These are phyloP conservation scores for Durio zibethinus DNA, from an alignment of 345 rosid genomes.

Conservation along the genomic window DNA sequence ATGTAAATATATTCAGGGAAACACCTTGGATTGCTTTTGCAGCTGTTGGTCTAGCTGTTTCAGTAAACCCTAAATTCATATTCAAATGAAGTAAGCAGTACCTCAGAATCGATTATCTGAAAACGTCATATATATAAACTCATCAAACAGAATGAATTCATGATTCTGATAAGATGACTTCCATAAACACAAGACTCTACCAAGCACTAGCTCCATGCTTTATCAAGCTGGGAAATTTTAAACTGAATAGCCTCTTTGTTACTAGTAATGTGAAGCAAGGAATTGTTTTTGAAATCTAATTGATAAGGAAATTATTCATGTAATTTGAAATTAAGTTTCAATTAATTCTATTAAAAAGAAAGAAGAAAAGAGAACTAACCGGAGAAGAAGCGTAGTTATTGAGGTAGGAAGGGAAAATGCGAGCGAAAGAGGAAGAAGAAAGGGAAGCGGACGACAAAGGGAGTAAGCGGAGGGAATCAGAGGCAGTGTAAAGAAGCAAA, in stretches of 20 bases:
- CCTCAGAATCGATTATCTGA: not conserved
- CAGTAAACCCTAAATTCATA: not conserved
- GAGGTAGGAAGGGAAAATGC: constrained; percentile 19
- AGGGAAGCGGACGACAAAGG: constrained; percentile 14
- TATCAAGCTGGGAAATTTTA: not conserved
- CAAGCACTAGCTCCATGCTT: not conserved
- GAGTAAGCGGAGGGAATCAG: constrained; percentile 27
- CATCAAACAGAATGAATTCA: not conserved
- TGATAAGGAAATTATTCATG: not conserved
- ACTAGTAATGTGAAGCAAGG: not conserved
- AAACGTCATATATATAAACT: too few relatives aligned
- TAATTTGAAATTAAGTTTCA: not conserved
- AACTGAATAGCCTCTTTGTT: not conserved
- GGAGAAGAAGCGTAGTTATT: not conserved
- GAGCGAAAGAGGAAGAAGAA: constrained; percentile 18
- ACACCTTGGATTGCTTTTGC: not conserved
- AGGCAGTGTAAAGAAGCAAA: constrained; percentile 32
- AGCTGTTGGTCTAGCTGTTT: too few relatives aligned
- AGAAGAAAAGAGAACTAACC: not conserved
- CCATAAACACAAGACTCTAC: not conserved
- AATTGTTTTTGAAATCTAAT: not conserved
- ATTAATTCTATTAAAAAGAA: not conserved
- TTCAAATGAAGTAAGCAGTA: not conserved
- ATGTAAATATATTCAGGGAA: not conserved
- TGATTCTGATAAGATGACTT: not conserved